Conservation (phyloP, 2,329 filamentous ascomycete genomes). For the Trichoderma asperellum region DNA sequence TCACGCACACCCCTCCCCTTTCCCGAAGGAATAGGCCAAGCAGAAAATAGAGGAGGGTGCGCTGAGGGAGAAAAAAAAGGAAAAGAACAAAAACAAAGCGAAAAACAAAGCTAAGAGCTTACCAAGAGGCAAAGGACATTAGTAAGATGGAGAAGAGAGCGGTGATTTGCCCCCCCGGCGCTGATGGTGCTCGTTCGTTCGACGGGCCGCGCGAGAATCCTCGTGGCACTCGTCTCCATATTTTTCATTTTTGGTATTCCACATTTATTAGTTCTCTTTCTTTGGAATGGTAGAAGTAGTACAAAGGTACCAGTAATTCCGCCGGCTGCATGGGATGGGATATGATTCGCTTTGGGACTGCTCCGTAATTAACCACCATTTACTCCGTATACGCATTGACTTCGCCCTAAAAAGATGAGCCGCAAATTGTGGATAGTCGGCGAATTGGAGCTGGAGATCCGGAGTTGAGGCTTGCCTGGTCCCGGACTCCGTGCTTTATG, state of each 20-base stretch:
- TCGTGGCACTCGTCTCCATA: constrained; percentile 24
- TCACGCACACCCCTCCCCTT: constrained; percentile 5
- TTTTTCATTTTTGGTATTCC: neutral
- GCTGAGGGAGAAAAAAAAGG: too few relatives aligned
- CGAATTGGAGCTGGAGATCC: neutral
- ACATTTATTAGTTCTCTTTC: neutral
- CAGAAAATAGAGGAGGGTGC: neutral
- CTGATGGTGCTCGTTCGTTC: constrained; percentile 19
- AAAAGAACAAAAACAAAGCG: neutral
- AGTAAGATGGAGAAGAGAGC: constrained; percentile 7
- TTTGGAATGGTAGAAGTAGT: neutral
- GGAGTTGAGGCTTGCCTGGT: neutral
- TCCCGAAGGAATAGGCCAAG: neutral
- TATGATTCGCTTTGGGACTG: neutral
- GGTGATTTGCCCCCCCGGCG: constrained; percentile 21
- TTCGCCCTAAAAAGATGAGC: constrained; percentile 3
- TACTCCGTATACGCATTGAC: neutral
- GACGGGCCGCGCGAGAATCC: constrained; percentile 26
- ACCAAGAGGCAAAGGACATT: neutral
- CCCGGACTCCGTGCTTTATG: neutral
- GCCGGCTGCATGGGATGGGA: neutral
- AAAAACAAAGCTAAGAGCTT: neutral
- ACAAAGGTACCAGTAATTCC: neutral
- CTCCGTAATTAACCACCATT: neutral
- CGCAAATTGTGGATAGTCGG: constrained; percentile 17